phyloP scores from a whole-genome alignment of 73 alveolate genomes.

The Breviolum minutum region DNA sequence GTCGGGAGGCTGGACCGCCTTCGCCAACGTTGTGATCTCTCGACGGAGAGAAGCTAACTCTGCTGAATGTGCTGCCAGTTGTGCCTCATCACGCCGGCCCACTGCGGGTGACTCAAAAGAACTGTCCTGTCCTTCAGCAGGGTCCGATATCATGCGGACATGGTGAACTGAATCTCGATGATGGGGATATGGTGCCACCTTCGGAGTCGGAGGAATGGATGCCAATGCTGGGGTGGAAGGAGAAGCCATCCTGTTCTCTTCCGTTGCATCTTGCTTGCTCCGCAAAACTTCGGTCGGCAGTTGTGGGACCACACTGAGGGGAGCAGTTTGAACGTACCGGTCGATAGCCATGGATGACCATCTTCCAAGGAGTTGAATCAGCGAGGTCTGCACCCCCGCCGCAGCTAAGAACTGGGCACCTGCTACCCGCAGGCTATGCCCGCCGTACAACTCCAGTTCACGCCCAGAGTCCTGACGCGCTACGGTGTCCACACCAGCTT shows the following conservation, averaged over 20 bases:
- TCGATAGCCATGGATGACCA: neutral
- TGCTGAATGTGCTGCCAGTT: too few species aligned
- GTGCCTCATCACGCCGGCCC: neutral
- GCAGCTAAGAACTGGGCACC: conserved; percentile 2
- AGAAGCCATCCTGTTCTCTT: neutral
- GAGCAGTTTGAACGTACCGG: neutral
- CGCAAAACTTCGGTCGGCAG: neutral
- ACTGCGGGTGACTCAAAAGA: too few species aligned
- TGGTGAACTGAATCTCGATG: too few species aligned
- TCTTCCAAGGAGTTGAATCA: conserved; percentile 1
- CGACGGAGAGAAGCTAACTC: too few species aligned
- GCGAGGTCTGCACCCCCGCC: neutral
- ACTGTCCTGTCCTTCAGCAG: too few species aligned
- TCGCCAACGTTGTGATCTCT: too few species aligned
- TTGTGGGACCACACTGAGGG: neutral
- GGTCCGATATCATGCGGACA: too few species aligned
- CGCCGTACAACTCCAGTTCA: neutral
- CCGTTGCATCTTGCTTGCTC: neutral
- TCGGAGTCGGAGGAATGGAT: neutral
- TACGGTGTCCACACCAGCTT: neutral
- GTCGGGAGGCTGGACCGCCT: neutral
- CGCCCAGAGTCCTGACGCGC: neutral
- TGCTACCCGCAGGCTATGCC: neutral
- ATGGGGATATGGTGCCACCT: too few species aligned
- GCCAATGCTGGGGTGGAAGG: neutral